Evolutionary conservation across 768 basidiomycete species (phyloP).

Genomic region (Pulveroboletus ravenelii): DNA sequence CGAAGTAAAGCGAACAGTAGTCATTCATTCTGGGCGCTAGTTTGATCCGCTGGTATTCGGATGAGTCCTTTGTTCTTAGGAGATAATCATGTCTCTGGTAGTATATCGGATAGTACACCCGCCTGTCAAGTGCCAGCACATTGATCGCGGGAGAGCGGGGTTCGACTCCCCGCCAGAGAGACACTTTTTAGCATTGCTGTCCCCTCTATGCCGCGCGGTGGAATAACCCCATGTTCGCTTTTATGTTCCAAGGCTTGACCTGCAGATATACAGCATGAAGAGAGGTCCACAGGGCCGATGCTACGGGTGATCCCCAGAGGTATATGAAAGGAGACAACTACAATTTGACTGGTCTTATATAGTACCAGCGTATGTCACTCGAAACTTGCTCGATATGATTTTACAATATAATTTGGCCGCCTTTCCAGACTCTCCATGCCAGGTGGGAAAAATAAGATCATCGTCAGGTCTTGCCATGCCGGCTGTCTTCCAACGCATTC

Average conservation of each 20-base stretch:
- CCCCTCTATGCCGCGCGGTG: no score
- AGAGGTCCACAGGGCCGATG: no score
- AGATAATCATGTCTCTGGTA: conserved; percentile 34
- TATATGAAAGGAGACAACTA: background rate
- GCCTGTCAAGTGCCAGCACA: conserved; percentile 31
- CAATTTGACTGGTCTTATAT: background rate
- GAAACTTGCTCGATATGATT: background rate
- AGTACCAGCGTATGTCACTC: no score
- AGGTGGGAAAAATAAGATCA: background rate
- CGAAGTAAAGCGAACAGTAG: no score
- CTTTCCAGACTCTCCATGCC: no score
- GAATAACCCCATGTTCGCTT: no score
- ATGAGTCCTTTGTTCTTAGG: no score
- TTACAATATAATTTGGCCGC: background rate
- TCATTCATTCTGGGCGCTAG: no score
- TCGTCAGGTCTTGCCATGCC: background rate
- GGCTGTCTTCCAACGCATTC: conserved; percentile 47
- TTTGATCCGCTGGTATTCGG: no score
- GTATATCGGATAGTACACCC: conserved; percentile 51
- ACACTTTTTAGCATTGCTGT: conserved; percentile 11
- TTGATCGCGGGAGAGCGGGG: conserved; percentile 38
- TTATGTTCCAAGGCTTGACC: no score
- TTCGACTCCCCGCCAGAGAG: conserved; percentile 47
- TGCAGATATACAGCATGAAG: no score
- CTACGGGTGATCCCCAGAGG: background rate